Evolutionary conservation across 768 basidiomycete species (phyloP), one percentile per base, ranked within the genome.

Genomic region (Lactarius quietus): DNA sequence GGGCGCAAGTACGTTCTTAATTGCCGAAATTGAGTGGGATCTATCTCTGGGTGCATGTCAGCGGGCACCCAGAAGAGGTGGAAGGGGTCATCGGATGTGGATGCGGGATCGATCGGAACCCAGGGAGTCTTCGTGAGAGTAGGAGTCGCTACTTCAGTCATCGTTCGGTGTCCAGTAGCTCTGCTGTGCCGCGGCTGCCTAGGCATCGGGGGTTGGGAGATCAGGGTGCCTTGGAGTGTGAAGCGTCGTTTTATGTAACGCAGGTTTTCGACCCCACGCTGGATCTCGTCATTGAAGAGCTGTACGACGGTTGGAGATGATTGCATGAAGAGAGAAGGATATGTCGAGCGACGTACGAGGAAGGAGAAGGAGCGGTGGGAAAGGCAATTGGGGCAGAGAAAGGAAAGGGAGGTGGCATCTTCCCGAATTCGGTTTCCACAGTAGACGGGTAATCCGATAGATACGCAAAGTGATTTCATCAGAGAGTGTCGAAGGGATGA

Each of bases 11-110:
- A 78, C 98, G 97, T 71, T 96, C 92, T 75, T 95, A 74, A 99
- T 98, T 14, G 88, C 90, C 93, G 86, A 76, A 99, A 99, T 76
- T 98, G 95, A 55, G 87, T 90, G 28, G 97, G 97, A 0, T 95
- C 96, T 72, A 99, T 92, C 80, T 99, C 97, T 35, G 97, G 97
- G 74, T 98, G 97, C 39, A 98, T 81, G 64, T 89, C 86, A 18
- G 97, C 97, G 60, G 97, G 97, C 33, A 99, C 94, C 97, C 97
- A 99, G 82, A 98, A 98, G 69, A 98, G 85, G 76, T 93, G 90
- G 72, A 88, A 87, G 3, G 92, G 89, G 78, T 96, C 92, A 71
- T 92, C 87, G 43, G 82, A 75, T 28, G 71, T 72, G 76, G 82
- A 74, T 28, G 71, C 72, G 76, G 69, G 77, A 55, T 75, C 78